Evolutionary conservation across 176 grass and related monocot genomes (phyloP).

Genomic region (Juncus inflexus): DNA sequence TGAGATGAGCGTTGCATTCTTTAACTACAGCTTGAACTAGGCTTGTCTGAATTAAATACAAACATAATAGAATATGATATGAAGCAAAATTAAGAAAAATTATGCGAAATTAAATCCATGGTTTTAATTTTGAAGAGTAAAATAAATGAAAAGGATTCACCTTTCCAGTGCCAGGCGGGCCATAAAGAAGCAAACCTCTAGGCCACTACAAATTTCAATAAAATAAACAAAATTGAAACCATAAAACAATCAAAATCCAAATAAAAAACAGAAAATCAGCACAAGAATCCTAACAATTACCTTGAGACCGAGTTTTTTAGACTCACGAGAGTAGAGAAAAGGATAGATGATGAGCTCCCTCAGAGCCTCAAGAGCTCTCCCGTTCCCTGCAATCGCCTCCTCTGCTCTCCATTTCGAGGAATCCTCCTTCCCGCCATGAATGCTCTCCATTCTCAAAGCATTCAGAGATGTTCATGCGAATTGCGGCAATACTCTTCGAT

Average conservation of each 20-base stretch:
- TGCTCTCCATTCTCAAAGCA: background rate
- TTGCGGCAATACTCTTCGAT: too few relatives aligned
- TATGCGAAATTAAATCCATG: background rate
- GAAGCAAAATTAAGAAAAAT: background rate
- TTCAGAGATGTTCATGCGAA: background rate
- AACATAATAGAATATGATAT: background rate
- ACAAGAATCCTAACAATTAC: slow-evolving; percentile 24
- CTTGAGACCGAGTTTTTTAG: slow-evolving; percentile 53
- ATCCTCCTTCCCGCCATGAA: background rate
- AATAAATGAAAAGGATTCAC: slow-evolving; percentile 27
- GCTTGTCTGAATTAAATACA: slow-evolving; percentile 59
- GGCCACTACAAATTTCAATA: slow-evolving; percentile 52
- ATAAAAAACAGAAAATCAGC: slow-evolving; percentile 6
- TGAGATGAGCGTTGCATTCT: slow-evolving; percentile 71
- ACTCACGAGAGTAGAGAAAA: slow-evolving; percentile 45
- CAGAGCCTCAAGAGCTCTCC: slow-evolving; percentile 47
- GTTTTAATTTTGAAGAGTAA: background rate
- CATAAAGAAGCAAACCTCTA: slow-evolving; percentile 87
- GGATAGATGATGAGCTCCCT: slow-evolving; percentile 74
- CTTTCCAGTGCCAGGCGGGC: slow-evolving; percentile 87
- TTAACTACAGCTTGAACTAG: slow-evolving; percentile 67
- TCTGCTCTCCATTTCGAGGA: slow-evolving; percentile 46
- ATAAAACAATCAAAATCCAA: background rate
- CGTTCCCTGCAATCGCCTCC: slow-evolving; percentile 52
- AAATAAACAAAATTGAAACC: too few relatives aligned